Percentiles rank a stretch among this genome's conserved stretches.
phyloP scores from a whole-genome alignment of 2,329 filamentous ascomycete species.

The Colletotrichum cereale region DNA sequence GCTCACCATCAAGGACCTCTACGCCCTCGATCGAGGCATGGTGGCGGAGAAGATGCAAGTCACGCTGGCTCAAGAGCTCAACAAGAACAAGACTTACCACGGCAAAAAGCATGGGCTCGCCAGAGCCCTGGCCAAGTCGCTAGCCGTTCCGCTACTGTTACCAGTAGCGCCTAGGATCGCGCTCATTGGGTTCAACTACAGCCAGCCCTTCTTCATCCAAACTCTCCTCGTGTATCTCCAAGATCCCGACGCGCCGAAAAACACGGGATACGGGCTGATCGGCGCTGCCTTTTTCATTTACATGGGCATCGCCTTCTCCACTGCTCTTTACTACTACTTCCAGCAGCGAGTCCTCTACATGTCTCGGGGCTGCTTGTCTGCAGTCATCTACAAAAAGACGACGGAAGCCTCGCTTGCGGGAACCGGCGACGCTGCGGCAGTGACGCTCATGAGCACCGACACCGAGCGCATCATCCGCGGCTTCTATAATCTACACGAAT shows the following conservation, averaged over 20 bases:
- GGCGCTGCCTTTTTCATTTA: conserved; percentile 50
- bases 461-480: conserved; percentile 51
- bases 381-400: conserved; percentile 50
- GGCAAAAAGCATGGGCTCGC: conserved; percentile 46
- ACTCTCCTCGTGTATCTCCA: conserved; percentile 51
- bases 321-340: conserved; percentile 50
- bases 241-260: conserved; percentile 43
- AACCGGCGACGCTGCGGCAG: conserved; percentile 47
- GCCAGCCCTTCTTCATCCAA: conserved; percentile 59
- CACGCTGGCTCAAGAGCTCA: conserved; percentile 38
- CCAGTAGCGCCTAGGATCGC: conserved; percentile 54
- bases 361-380: conserved; percentile 46
- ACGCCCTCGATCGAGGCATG: conserved; percentile 49
- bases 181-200: conserved; percentile 56
- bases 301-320: conserved; percentile 50
- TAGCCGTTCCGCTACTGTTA: conserved; percentile 50
- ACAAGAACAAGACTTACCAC: conserved; percentile 17
- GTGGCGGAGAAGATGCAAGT: conserved; percentile 41
- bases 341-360: conserved; percentile 47
- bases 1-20: conserved; percentile 49
- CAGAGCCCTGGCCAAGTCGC: conserved; percentile 46
- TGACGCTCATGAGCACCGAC: conserved; percentile 56
- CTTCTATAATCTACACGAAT: conserved; percentile 48
- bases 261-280: conserved; percentile 49
- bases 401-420: conserved; percentile 44